Base-by-base conservation (phyloP, 2,329 filamentous ascomycete genomes). In the Xylariaceae sp. region DNA sequence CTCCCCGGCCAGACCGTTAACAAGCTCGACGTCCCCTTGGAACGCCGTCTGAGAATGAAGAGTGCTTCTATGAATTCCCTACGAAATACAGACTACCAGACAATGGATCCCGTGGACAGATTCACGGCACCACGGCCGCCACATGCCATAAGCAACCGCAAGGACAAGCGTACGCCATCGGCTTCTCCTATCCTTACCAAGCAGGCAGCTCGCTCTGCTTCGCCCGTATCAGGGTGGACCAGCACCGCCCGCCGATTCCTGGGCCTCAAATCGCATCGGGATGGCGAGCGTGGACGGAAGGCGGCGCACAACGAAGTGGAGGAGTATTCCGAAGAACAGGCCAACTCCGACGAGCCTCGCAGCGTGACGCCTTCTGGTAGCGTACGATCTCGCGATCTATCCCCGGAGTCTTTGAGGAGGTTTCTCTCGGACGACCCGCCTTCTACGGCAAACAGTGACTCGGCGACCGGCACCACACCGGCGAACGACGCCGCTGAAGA, bases 1-100 rank as follows among this genome's bases (percentile, higher is more conserved):
- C 79, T 96, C 30, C 92, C 92, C 3, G 92, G 92, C 11, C 92
- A 96, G 71, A 80, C 81, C 2, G 83, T 96, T 68, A 96, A 97
- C 72, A 82, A 90, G 11, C 75, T 97, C 53, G 84, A 88, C 52
- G 83, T 97, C 8, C 92, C 92, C 11, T 75, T 83, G 35, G 87
- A 95, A 69, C 79, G 80, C 59, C 73, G 77, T 42, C 72, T 76
- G 59, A 77, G 83, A 56, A 72, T 77, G 56, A 81, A 86, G 58
- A 87, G 85, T 64, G 82, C 78, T 54, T 91, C 87, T 3, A 75
- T 83, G 62, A 84, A 75, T 63, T 86, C 84, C 5, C 72, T 85
- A 49, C 72, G 76, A 49, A 76, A 73, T 43, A 75, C 78, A 51
- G 79, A 85, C 61, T 80, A 81, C 64, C 87, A 83, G 67, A 94